A percentile compares a stretch with the other conserved stretches of the same genome.
These are phyloP conservation scores for Lipomyces lipofer DNA, from an alignment of 805 yeast species.

Conservation along the genomic window DNA sequence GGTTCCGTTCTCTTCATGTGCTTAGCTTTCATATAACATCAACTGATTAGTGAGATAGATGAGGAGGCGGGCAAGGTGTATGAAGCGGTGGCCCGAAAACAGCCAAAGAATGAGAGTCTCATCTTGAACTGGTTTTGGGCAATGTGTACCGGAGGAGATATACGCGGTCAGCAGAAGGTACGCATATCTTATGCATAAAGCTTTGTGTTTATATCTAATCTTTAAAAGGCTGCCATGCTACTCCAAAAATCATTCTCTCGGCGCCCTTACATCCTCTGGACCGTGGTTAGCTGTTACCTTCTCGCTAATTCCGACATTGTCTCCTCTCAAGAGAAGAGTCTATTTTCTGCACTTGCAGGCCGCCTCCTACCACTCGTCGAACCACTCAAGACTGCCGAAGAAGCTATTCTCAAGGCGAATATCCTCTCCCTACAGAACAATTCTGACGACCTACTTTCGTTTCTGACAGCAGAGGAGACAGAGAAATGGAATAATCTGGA, in stretches of 20 bases:
- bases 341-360: slow-evolving; percentile 63
- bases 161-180: slow-evolving; percentile 27
- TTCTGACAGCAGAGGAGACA: slow-evolving; percentile 30
- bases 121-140: slow-evolving; percentile 29
- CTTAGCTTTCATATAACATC: not conserved
- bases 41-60: not conserved
- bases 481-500: slow-evolving; percentile 55
- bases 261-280: slow-evolving; percentile 22
- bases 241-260: slow-evolving; percentile 20
- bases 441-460: slow-evolving; percentile 42
- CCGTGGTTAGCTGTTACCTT: slow-evolving; percentile 20
- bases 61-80: slow-evolving; percentile 23
- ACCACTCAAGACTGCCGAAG: slow-evolving; percentile 63
- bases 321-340: slow-evolving; percentile 47
- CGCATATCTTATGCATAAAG: not conserved
- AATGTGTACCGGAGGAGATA: slow-evolving; percentile 26
- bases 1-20: not conserved
- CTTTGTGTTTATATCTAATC: not conserved
- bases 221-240: slow-evolving; percentile 25
- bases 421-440: slow-evolving; percentile 42
- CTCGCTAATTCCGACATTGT: slow-evolving; percentile 39
- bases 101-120: slow-evolving; percentile 25
- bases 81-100: slow-evolving; percentile 26
- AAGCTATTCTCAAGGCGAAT: slow-evolving; percentile 58
- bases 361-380: slow-evolving; percentile 54